A percentile compares a stretch with the other conserved stretches of the same genome.
phyloP scores from a whole-genome alignment of 495 filamentous ascomycete species.

The Penicillium daleae region DNA sequence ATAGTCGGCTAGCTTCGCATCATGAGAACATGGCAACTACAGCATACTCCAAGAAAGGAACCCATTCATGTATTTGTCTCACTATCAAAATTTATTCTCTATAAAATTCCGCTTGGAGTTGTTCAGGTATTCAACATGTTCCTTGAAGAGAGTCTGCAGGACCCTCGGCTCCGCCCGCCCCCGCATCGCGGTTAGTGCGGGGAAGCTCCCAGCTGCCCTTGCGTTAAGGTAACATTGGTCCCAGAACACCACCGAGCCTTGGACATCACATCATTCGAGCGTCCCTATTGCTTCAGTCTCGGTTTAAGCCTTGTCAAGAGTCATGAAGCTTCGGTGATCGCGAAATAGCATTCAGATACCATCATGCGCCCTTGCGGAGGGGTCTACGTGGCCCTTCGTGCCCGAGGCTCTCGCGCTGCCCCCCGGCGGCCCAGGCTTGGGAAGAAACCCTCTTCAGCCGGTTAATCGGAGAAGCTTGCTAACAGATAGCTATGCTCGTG shows the following conservation, averaged over 20 bases:
- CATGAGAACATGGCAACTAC: background rate
- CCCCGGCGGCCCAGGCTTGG: background rate
- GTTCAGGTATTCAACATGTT: background rate
- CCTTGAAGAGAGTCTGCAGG: background rate
- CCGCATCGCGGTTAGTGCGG: constrained; percentile 20
- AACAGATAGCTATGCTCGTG: constrained; percentile 52
- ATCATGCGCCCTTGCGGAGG: constrained; percentile 25
- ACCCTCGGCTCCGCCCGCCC: constrained; percentile 20
- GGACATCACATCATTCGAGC: background rate
- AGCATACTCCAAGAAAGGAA: background rate
- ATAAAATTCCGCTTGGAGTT: background rate
- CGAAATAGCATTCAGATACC: constrained; percentile 4
- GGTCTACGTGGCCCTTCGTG: constrained; percentile 13
- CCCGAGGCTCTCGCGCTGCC: background rate
- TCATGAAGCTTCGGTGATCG: constrained; percentile 17
- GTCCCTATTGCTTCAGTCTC: background rate
- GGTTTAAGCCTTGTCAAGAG: background rate
- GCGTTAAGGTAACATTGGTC: background rate
- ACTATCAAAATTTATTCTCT: background rate
- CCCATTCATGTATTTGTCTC: background rate
- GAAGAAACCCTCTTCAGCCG: background rate
- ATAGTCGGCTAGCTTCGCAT: background rate
- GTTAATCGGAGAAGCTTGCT: constrained; percentile 36
- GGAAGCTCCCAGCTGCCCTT: constrained; percentile 19
- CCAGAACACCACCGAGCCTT: background rate